These are phyloP conservation scores for Hypoxylon sp. DNA, from an alignment of 2,329 filamentous ascomycete genomes.

Conservation along the genomic window DNA sequence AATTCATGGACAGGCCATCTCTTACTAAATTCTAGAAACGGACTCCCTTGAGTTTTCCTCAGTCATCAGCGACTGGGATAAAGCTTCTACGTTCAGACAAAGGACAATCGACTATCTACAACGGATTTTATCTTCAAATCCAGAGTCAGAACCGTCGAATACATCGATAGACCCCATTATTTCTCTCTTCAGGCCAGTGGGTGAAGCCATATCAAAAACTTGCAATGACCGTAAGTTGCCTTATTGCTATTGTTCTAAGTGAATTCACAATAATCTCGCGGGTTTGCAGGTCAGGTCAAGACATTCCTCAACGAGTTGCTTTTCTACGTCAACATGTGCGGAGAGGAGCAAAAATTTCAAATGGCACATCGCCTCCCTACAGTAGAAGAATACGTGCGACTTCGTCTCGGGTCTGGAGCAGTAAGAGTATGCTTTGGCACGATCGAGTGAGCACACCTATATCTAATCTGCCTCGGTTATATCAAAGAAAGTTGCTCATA, in stretches of 20 bases:
- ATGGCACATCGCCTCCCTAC: constrained; percentile 18
- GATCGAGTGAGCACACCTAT: constrained; percentile 23
- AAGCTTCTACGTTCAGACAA: constrained; percentile 28
- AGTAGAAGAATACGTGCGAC: constrained; percentile 27
- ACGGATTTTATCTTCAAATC: constrained; percentile 18
- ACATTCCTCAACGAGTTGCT: constrained; percentile 30
- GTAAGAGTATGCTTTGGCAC: constrained; percentile 27
- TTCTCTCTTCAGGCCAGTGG: constrained; percentile 22
- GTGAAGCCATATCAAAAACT: constrained; percentile 23
- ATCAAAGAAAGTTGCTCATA: background rate
- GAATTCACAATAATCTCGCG: background rate
- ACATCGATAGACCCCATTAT: constrained; percentile 24
- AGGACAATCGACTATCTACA: constrained; percentile 27
- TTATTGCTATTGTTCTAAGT: background rate
- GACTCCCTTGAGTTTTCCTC: constrained; percentile 33
- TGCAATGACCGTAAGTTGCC: constrained; percentile 24
- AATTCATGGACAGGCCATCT: background rate
- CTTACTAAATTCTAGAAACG: constrained; percentile 25
- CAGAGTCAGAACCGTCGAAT: background rate
- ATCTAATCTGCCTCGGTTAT: background rate
- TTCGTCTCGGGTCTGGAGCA: constrained; percentile 30
- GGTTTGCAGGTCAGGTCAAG: constrained; percentile 15
- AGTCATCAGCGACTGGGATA: constrained; percentile 21
- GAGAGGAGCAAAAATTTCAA: constrained; percentile 32
- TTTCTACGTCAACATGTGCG: constrained; percentile 31